Conservation (phyloP, 1,284 basidiomycete genomes). For the Puccinia triticina region DNA sequence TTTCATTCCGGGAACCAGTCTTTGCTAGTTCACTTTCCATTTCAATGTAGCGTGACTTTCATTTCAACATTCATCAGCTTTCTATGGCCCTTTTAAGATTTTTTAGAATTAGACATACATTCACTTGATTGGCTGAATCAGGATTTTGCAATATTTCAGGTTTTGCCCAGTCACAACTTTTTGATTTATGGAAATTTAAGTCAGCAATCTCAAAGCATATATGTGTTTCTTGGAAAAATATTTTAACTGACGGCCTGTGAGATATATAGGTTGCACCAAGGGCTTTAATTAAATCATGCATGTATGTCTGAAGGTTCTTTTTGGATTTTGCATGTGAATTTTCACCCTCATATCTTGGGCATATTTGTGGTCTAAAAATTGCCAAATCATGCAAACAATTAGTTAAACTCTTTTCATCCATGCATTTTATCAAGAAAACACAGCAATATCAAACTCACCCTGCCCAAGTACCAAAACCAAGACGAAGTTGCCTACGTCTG, state of each 20-base stretch:
- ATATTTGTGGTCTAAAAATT: neutral
- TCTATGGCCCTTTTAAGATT: neutral
- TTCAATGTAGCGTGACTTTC: conserved; percentile 26
- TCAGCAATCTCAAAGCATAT: neutral
- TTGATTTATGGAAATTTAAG: no score
- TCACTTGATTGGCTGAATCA: neutral
- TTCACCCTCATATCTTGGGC: neutral
- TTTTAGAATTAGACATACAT: conserved; percentile 21
- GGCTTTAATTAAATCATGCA: neutral
- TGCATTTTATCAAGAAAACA: neutral
- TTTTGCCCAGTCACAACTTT: conserved; percentile 23
- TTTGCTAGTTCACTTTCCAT: conserved; percentile 21
- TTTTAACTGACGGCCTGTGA: conserved; percentile 9
- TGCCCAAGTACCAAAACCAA: conserved; percentile 21
- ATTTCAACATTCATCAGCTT: neutral
- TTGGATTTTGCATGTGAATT: neutral
- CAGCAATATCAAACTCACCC: conserved; percentile 10
- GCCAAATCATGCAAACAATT: neutral
- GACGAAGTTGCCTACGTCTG: neutral
- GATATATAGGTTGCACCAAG: conserved; percentile 7
- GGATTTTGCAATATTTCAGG: conserved; percentile 22
- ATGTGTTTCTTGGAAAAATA: neutral
- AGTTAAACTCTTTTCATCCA: neutral
- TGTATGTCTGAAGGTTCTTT: neutral
- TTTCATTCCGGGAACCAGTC: neutral